Conservation (phyloP, 2,329 filamentous ascomycete genomes). For the Hymenoscyphus albidus region DNA sequence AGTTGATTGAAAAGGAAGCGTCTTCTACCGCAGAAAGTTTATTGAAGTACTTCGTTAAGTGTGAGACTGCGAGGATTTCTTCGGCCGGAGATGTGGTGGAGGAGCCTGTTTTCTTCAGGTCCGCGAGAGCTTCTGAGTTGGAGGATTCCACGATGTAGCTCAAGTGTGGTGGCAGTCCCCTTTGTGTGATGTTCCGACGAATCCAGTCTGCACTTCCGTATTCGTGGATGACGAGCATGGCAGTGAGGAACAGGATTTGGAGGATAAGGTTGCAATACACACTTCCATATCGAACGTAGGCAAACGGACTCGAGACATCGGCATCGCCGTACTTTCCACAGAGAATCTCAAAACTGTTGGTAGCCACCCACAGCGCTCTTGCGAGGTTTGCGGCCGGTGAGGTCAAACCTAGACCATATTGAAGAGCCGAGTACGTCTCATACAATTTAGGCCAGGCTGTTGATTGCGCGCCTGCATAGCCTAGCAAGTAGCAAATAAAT, state of each 20-base stretch:
- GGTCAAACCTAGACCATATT: conserved; percentile 54
- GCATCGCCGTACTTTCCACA: conserved; percentile 28
- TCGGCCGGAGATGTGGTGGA: conserved; percentile 32
- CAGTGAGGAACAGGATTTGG: conserved; percentile 27
- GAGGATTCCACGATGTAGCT: conserved; percentile 26
- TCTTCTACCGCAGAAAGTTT: conserved; percentile 57
- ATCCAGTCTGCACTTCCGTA: conserved; percentile 30
- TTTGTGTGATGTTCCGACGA: conserved; percentile 23
- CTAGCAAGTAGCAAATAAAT: conserved; percentile 47
- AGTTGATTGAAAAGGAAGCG: conserved; percentile 58
- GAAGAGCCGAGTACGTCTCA: conserved; percentile 47
- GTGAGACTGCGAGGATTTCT: conserved; percentile 57
- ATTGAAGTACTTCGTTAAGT: conserved; percentile 57
- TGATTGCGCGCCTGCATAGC: conserved; percentile 51
- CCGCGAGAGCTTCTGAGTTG: conserved; percentile 16
- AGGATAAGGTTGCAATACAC: conserved; percentile 28
- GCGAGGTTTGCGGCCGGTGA: conserved; percentile 57
- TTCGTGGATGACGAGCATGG: conserved; percentile 23
- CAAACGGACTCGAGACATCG: conserved; percentile 20
- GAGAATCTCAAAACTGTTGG: conserved; percentile 25
- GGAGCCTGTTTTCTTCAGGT: conserved; percentile 29
- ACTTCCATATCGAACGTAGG: conserved; percentile 28
- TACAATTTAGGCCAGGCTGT: conserved; percentile 52
- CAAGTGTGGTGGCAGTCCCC: conserved; percentile 23
- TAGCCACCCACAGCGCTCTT: conserved; percentile 51